phyloP scores from a whole-genome alignment of 2,329 filamentous ascomycete species.

The Orbilia oligospora region DNA sequence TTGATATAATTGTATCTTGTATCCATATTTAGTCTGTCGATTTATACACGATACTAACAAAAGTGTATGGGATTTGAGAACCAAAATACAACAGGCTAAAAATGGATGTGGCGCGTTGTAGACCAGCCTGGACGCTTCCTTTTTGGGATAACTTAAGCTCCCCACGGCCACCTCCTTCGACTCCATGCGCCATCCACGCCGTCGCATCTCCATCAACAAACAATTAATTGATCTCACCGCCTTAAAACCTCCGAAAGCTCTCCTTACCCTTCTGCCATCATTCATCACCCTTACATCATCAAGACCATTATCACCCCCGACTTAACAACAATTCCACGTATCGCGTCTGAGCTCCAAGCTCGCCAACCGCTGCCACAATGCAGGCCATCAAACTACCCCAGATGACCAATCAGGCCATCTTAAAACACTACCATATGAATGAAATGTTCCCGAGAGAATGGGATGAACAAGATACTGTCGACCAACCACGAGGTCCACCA shows the following conservation, averaged over 20 bases:
- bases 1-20: too few relatives aligned
- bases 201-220: slow-evolving; percentile 20
- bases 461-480: slow-evolving; percentile 62
- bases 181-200: slow-evolving; percentile 1
- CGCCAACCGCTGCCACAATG: slow-evolving; percentile 20
- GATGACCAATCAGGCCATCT: slow-evolving; percentile 63
- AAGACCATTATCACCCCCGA: neutral
- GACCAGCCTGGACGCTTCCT: slow-evolving; percentile 11
- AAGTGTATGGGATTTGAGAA: too few relatives aligned
- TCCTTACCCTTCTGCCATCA: neutral
- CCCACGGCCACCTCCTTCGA: slow-evolving; percentile 34
- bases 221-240: neutral
- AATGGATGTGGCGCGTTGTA: slow-evolving; percentile 25
- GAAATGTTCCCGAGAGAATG: slow-evolving; percentile 64
- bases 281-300: neutral
- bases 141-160: slow-evolving; percentile 41
- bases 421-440: slow-evolving; percentile 64
- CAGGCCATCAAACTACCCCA: slow-evolving; percentile 42
- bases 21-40: too few relatives aligned
- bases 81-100: slow-evolving; percentile 15
- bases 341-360: slow-evolving; percentile 40
- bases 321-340: slow-evolving; percentile 4
- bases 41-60: too few relatives aligned
- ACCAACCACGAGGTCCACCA: slow-evolving; percentile 24
- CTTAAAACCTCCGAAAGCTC: slow-evolving; percentile 10